Evolutionary conservation across 306 rosid genomes (phyloP).

Genomic region (apple (Malus domestica)): DNA sequence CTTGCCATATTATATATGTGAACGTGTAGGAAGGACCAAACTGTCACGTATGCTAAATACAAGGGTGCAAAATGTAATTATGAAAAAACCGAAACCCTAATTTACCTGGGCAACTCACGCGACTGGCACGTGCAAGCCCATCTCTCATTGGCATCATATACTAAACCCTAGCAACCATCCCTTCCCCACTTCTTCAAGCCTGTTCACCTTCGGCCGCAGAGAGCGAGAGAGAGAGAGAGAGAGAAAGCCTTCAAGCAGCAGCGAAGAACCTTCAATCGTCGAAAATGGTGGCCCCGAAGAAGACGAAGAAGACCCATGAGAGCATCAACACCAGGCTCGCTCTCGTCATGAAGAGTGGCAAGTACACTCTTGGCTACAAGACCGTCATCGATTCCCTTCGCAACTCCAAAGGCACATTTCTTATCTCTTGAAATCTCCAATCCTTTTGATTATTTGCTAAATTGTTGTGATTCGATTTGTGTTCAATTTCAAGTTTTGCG

Average conservation of each 20-base stretch:
- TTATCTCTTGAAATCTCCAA: too few species aligned
- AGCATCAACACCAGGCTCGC: conserved; percentile 39
- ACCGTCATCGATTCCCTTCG: conserved; percentile 38
- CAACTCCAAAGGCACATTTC: conserved; percentile 27
- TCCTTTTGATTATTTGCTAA: background rate
- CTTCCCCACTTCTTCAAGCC: background rate
- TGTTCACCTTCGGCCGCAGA: background rate
- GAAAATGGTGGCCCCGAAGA: conserved; percentile 12
- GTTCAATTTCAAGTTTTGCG: background rate
- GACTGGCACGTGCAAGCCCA: background rate
- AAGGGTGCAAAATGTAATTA: too few species aligned
- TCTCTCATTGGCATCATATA: background rate
- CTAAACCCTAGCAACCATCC: background rate
- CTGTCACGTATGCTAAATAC: too few species aligned
- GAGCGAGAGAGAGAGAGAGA: background rate
- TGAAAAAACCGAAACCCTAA: background rate
- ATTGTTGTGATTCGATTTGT: background rate
- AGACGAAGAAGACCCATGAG: conserved; percentile 43
- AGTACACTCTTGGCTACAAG: conserved; percentile 36
- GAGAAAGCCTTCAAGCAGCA: background rate
- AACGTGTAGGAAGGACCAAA: too few species aligned
- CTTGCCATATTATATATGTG: too few species aligned
- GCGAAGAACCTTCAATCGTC: background rate
- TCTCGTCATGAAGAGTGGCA: conserved; percentile 41
- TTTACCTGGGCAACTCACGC: background rate